Conservation (phyloP, 2,329 filamentous ascomycete species). For the Alternaria postmessia region DNA sequence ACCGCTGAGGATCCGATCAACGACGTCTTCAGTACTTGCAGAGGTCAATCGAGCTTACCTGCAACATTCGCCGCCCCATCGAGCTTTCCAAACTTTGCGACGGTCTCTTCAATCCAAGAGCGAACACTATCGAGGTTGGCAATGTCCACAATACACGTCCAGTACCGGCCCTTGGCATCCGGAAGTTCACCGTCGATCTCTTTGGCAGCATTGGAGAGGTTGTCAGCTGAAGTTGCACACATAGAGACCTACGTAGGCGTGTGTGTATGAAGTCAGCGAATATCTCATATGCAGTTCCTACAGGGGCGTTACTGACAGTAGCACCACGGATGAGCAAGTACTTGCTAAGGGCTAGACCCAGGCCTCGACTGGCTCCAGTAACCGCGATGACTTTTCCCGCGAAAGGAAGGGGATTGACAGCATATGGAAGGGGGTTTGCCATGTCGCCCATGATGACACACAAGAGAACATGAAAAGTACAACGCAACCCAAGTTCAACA, state of each 20-base stretch:
- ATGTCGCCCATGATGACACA: not conserved
- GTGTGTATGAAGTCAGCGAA: not conserved
- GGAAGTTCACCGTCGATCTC: constrained; percentile 8
- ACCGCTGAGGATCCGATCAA: not conserved
- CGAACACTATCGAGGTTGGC: constrained; percentile 3
- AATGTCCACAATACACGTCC: constrained; percentile 6
- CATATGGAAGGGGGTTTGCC: not conserved
- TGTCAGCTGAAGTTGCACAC: constrained; percentile 6
- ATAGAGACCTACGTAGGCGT: not conserved
- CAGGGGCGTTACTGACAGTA: not conserved
- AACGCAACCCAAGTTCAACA: not conserved
- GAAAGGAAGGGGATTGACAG: constrained; percentile 7
- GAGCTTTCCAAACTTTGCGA: constrained; percentile 46
- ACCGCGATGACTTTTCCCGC: constrained; percentile 3
- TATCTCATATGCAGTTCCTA: too few species aligned
- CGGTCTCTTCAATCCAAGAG: constrained; percentile 47
- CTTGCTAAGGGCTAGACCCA: constrained; percentile 6
- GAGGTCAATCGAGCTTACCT: constrained; percentile 32
- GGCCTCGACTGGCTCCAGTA: constrained; percentile 5
- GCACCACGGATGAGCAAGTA: constrained; percentile 6
- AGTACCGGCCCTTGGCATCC: constrained; percentile 6
- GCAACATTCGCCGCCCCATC: constrained; percentile 54
- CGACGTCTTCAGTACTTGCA: too few species aligned
- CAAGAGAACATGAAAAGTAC: not conserved
- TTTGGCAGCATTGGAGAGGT: constrained; percentile 3